Percentiles rank a stretch among this genome's conserved stretches.
Evolutionary conservation across 768 basidiomycete genomes (phyloP).

Genomic region (Strobilomyces echinocephalus): DNA sequence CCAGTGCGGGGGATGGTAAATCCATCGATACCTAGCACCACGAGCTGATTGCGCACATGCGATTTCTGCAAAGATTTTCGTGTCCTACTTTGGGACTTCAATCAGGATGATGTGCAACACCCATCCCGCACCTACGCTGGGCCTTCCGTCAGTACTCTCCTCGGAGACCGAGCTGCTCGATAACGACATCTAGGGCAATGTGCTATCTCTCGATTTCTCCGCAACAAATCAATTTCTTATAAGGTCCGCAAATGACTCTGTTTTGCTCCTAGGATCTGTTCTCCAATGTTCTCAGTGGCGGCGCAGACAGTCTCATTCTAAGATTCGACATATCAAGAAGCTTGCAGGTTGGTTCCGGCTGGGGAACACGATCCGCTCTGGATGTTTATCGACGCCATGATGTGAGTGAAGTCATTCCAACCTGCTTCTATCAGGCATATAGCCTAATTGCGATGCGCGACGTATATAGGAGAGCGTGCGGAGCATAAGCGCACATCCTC

Average conservation of each 20-base stretch:
- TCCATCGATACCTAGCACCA: constrained; percentile 16
- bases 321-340: constrained; percentile 48
- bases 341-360: constrained; percentile 19
- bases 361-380: constrained; percentile 14
- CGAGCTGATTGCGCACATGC: constrained; percentile 11
- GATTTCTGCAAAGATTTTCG: constrained; percentile 40
- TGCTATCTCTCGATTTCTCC: constrained; percentile 70
- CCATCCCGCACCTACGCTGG: constrained; percentile 44
- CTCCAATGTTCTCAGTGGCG: constrained; percentile 40
- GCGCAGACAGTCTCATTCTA: constrained; percentile 46
- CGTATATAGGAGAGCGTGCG: constrained; percentile 58
- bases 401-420: constrained; percentile 21
- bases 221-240: constrained; percentile 57
- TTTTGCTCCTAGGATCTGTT: constrained; percentile 9
- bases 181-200: constrained; percentile 49
- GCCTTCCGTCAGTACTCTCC: constrained; percentile 33
- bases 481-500: constrained; percentile 60
- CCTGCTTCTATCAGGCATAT: constrained; percentile 21
- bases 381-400: constrained; percentile 31
- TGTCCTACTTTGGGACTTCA: constrained; percentile 62
- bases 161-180: constrained; percentile 24
- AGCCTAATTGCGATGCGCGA: constrained; percentile 11
- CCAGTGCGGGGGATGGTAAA: constrained; percentile 67
- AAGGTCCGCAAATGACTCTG: constrained; percentile 45
- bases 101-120: constrained; percentile 48